Evolutionary conservation across 257 asterid species (phyloP), one percentile per base, ranked within the genome.

Genomic region (Linderniella brevidens): DNA sequence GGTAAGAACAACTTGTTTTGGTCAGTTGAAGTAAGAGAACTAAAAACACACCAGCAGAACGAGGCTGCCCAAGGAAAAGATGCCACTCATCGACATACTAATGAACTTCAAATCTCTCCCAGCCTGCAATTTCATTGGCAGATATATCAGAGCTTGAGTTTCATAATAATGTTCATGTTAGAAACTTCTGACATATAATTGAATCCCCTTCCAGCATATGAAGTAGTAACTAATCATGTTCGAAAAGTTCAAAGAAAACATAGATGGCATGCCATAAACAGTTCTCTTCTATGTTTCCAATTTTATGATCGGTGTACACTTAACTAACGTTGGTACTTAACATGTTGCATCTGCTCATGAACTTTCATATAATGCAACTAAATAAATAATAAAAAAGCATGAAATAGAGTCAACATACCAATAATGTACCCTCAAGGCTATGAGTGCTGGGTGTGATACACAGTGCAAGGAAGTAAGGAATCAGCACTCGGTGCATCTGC

Each of bases 401-500:
- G 13, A 60, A 37, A 62, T 49, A 42, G 67, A 46, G 57, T 18
- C 17, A 36, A 52, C 75, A 29, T 69, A 84, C 98, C 73, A 88
- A 54, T 59, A 88, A 64, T 32, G 96, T 84, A 57, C 98, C 98
- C 77, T 88, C 98, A 35, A 84, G 92, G 80, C 96, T 70, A 58
- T 84, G 96, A 18, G 85, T 86, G 69, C 85, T 74, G 29, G 98
- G 96, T 11, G 94, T 72, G 59, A 84, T 65, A 37, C 72, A 78
- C 35, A 88, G 82, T 29, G 98, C 79, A 46, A 84, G 74, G 66
- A 74, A 78, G 71, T 60, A 84, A 15, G 94, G 96, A 55, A 88
- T 61, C 84, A 88, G 64, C 52, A 78, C 92, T 72, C 71, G 72
- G 75, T 84, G 98, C 94, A 80, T 84, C 98, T 88, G 94, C 72